Evolutionary conservation across 768 basidiomycete species (phyloP).

Genomic region (Boletus sp.): DNA sequence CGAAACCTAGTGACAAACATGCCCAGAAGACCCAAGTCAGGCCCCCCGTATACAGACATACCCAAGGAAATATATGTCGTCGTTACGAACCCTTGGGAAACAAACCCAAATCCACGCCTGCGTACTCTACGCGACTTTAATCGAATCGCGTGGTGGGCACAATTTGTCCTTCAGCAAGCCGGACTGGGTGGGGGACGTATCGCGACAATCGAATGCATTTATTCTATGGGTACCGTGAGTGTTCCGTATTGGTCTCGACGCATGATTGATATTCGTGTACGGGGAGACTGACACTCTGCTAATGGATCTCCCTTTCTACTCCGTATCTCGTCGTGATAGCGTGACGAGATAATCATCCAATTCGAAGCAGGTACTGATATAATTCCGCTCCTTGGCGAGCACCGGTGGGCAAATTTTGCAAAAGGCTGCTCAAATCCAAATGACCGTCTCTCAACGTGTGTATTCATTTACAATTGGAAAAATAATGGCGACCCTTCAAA

Average conservation of each 20-base stretch:
- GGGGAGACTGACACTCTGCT: neutral
- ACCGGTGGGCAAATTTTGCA: constrained; percentile 20
- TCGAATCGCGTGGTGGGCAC: constrained; percentile 26
- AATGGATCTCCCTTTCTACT: neutral
- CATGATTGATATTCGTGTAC: neutral
- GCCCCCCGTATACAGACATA: constrained; percentile 28
- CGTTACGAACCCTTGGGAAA: constrained; percentile 26
- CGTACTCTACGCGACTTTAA: constrained; percentile 20
- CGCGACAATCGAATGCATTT: constrained; percentile 24
- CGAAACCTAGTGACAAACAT: neutral
- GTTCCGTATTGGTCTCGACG: neutral
- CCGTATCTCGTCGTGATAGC: constrained; percentile 12
- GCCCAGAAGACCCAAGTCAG: constrained; percentile 23
- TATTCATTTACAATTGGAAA: constrained; percentile 32
- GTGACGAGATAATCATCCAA: constrained; percentile 30
- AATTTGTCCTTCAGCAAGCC: constrained; percentile 21
- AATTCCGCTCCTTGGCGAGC: constrained; percentile 29
- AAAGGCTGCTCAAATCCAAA: neutral
- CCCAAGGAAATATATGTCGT: constrained; percentile 24
- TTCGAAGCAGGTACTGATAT: constrained; percentile 23
- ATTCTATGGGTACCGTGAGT: constrained; percentile 33
- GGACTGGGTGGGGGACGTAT: constrained; percentile 11
- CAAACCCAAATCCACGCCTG: neutral
- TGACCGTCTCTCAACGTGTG: constrained; percentile 16
- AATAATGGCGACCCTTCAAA: constrained; percentile 31